These are phyloP conservation scores for Syzygium grande DNA, from an alignment of 345 rosid species.

Conservation along the genomic window DNA sequence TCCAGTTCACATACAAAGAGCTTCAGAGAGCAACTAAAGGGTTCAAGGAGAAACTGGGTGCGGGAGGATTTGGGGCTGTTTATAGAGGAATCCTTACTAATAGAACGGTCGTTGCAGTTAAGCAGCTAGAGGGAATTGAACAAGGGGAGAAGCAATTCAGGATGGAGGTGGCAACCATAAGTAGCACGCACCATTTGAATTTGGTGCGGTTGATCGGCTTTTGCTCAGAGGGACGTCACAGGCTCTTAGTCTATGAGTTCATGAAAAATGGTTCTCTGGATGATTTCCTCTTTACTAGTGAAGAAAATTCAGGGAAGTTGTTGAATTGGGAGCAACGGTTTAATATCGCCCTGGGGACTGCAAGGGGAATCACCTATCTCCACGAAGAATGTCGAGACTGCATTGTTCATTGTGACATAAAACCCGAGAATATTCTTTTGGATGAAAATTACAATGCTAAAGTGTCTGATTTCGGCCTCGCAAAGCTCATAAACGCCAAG, in stretches of 20 bases:
- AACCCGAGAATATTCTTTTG: constrained; percentile 51
- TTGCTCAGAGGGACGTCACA: constrained; percentile 53
- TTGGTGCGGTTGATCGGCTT: constrained; percentile 56
- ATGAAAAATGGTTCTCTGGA: constrained; percentile 63
- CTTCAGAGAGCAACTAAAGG: constrained; percentile 37
- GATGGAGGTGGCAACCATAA: constrained; percentile 63
- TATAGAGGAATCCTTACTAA: constrained; percentile 43
- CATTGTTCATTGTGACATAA: constrained; percentile 51
- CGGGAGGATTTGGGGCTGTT: constrained; percentile 61
- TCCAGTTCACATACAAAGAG: constrained; percentile 48
- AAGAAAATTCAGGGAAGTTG: constrained; percentile 12
- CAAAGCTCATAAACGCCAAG: constrained; percentile 42
- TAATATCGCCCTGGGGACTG: constrained; percentile 48
- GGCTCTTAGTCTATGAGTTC: constrained; percentile 61
- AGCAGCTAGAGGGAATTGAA: constrained; percentile 51
- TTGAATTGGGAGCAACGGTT: constrained; percentile 49
- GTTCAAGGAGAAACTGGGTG: constrained; percentile 48
- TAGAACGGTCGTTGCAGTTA: constrained; percentile 42
- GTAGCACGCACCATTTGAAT: constrained; percentile 64
- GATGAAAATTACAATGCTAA: constrained; percentile 40
- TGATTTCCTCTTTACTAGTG: constrained; percentile 30
- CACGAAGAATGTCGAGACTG: constrained; percentile 62
- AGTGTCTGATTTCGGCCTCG: constrained; percentile 56
- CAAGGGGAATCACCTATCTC: constrained; percentile 56
- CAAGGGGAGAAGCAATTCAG: constrained; percentile 62